Base-by-base conservation (phyloP, 2,329 filamentous ascomycete genomes). In the Onygenales sp. region DNA sequence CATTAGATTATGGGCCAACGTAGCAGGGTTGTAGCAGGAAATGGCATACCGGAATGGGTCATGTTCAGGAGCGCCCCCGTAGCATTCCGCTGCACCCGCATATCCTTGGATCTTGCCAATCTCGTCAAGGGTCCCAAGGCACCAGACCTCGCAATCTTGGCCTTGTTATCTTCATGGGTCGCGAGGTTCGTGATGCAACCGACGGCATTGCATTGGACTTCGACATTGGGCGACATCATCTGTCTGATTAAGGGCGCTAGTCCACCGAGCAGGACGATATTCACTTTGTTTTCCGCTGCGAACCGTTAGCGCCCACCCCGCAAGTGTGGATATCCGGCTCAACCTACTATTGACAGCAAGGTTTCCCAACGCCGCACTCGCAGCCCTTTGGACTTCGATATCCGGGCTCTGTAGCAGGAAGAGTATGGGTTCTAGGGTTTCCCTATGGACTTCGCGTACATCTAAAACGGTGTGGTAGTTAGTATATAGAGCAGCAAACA, bases 101-200 rank as follows among this genome's bases (percentile, higher is more conserved):
- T 97, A 65, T 98, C 93, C 71, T 94, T 92, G 21, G 93, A 97
- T 72, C 95, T 97, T 57, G 93, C 93, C 54, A 98, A 76, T 58
- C 88, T 83, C 45, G 93, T 98, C 61, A 98, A 76, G 7, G 93
- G 93, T 6, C 87, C 88, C 53, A 98, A 78, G 52, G 93, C 93
- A 54, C 93, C 93, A 3, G 93, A 98, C 57, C 89, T 83, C 61
- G 93, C 93, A 69, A 98, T 98, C 75, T 95, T 96, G 54, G 93
- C 91, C 75, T 98, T 98, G 76, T 98, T 98, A 63, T 97, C 93
- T 74, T 98, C 93, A 66, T 98, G 93, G 2, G 93, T 98, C 52
- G 93, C 93, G 53, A 98, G 75, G 67, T 98, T 98, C 45, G 93
- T 98, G 70, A 98, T 98, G 75, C 93, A 98, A 50, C 93, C 93